These are phyloP conservation scores for Cyberlindnera mississippiensis DNA, from an alignment of 805 yeast species.

Conservation along the genomic window DNA sequence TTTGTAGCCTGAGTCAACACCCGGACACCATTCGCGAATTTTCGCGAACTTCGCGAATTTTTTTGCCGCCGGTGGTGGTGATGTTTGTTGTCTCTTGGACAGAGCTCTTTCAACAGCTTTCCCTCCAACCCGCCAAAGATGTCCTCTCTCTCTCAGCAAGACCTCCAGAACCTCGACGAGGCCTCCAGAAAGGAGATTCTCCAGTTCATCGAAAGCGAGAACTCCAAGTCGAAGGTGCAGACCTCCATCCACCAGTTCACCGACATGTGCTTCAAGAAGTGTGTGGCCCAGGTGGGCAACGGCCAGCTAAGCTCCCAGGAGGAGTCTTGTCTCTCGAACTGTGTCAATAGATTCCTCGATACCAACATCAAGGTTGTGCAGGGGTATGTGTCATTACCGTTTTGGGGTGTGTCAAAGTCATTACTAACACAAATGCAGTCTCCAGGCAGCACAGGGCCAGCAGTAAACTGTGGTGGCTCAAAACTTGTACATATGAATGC, in stretches of 20 bases:
- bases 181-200: constrained; percentile 68
- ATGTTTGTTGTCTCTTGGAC: no score
- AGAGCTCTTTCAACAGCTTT: no score
- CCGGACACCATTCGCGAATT: no score
- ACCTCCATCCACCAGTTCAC: constrained; percentile 84
- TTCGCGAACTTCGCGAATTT: no score
- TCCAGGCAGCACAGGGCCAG: constrained; percentile 22
- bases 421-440: constrained; percentile 8
- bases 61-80: no score
- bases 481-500: constrained; percentile 7
- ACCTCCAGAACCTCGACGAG: constrained; percentile 53
- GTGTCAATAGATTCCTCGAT: constrained; percentile 83
- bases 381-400: constrained; percentile 24
- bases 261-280: constrained; percentile 85
- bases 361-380: constrained; percentile 83
- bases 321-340: constrained; percentile 70
- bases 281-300: constrained; percentile 49
- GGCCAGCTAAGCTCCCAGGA: constrained; percentile 54
- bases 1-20: no score
- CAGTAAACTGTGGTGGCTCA: neutral
- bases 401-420: no score
- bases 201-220: constrained; percentile 75
- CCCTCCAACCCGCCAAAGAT: neutral
- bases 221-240: constrained; percentile 83
- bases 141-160: constrained; percentile 36